Percentiles rank a stretch among this genome's conserved stretches.
Evolutionary conservation across 2,329 filamentous ascomycete genomes (phyloP).

Genomic region (Neocucurbitaria cava): DNA sequence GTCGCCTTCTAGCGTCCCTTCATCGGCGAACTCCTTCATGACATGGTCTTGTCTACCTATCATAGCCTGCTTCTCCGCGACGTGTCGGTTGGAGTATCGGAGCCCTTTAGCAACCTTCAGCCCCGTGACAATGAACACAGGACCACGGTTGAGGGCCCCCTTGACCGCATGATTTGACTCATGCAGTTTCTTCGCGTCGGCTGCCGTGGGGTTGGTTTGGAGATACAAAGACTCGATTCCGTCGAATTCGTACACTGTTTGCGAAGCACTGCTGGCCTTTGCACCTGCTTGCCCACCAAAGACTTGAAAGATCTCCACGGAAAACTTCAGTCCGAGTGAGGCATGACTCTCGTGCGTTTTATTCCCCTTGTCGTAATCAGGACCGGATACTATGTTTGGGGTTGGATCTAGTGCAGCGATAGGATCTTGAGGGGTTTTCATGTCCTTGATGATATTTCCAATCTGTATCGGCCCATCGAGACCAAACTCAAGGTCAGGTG

Average conservation of each 20-base stretch:
- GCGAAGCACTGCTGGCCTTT: background rate
- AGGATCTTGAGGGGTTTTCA: background rate
- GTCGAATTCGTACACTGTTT: background rate
- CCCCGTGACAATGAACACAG: background rate
- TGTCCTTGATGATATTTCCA: constrained; percentile 1
- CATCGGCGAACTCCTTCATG: background rate
- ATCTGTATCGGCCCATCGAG: background rate
- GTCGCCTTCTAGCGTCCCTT: background rate
- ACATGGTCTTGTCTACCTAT: background rate
- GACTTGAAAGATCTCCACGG: background rate
- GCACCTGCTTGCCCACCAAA: background rate
- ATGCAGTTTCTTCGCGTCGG: background rate
- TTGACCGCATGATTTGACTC: background rate
- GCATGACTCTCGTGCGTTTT: background rate
- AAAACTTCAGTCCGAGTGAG: background rate
- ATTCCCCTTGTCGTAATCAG: background rate
- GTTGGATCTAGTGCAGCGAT: background rate
- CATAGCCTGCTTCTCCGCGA: background rate
- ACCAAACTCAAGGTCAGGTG: background rate
- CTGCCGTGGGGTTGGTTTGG: background rate
- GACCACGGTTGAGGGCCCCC: background rate
- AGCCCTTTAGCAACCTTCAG: background rate
- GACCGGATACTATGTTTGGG: background rate
- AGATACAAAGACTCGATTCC: background rate
- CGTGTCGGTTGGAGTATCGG: background rate